These are phyloP conservation scores for Talaromyces pinophilus DNA, from an alignment of 2,329 filamentous ascomycete genomes.

Conservation along the genomic window DNA sequence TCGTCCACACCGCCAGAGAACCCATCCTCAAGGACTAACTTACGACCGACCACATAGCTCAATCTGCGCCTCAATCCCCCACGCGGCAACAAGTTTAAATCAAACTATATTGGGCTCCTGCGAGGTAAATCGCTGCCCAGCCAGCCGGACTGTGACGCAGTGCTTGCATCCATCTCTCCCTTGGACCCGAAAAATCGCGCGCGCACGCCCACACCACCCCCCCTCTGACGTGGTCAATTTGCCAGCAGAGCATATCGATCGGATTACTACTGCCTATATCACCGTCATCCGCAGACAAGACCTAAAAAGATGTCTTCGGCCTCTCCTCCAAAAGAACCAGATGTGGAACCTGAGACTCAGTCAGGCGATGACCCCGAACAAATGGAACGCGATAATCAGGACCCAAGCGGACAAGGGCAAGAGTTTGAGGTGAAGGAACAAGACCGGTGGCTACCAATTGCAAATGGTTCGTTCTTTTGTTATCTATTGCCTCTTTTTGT, in stretches of 20 bases:
- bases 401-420: constrained; percentile 72
- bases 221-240: constrained; percentile 49
- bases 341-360: constrained; percentile 89
- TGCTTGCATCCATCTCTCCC: constrained; percentile 30
- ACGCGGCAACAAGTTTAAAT: constrained; percentile 29
- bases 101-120: constrained; percentile 33
- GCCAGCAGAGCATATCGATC: constrained; percentile 43
- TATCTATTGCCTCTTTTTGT: constrained; percentile 1
- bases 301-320: constrained; percentile 87
- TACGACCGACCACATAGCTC: constrained; percentile 25
- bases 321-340: constrained; percentile 83
- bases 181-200: constrained; percentile 16
- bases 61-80: constrained; percentile 34
- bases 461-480: constrained; percentile 83
- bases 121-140: constrained; percentile 43
- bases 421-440: constrained; percentile 99
- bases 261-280: constrained; percentile 18
- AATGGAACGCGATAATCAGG: constrained; percentile 72
- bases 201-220: constrained; percentile 21
- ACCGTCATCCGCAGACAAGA: constrained; percentile 35
- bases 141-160: constrained; percentile 33
- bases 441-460: constrained; percentile 98
- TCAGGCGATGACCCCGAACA: constrained; percentile 88
- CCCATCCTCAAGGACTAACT: constrained; percentile 18
- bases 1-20: constrained; percentile 28